Evolutionary conservation across 139 green algal species (phyloP).

Genomic region (Chlorella sp.): DNA sequence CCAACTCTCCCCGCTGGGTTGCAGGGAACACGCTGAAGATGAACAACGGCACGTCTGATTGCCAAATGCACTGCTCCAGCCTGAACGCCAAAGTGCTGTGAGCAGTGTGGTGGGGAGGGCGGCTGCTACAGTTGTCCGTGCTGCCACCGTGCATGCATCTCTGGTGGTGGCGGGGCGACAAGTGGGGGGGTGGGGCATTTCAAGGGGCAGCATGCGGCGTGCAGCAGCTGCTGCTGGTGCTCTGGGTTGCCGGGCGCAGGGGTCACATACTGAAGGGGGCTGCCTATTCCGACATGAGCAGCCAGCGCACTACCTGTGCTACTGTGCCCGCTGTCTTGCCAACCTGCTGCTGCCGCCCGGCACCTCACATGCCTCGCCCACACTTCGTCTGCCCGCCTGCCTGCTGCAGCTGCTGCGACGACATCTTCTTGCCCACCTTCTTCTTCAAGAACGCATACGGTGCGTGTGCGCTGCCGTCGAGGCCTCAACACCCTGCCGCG

Average conservation of each 20-base stretch:
- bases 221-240: neutral
- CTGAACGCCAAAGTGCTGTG: neutral
- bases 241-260: too few relatives aligned
- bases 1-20: neutral
- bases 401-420: conserved; percentile 26
- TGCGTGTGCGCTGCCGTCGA: too few relatives aligned
- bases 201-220: neutral
- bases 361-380: neutral
- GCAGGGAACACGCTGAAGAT: neutral
- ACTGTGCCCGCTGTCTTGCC: neutral
- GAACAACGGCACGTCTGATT: neutral
- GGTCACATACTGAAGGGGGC: too few relatives aligned
- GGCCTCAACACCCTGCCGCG: too few relatives aligned
- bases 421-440: conserved; percentile 18
- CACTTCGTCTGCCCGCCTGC: neutral
- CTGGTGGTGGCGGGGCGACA: too few relatives aligned
- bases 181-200: too few relatives aligned
- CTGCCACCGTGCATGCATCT: too few relatives aligned
- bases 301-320: too few relatives aligned
- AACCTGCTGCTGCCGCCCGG: neutral
- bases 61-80: too few relatives aligned
- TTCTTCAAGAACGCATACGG: conserved; percentile 2
- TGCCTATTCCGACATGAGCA: too few relatives aligned
- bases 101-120: neutral
- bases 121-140: too few relatives aligned